Evolutionary conservation across 495 filamentous ascomycete species (phyloP).

Genomic region (Daldinia bambusicola): DNA sequence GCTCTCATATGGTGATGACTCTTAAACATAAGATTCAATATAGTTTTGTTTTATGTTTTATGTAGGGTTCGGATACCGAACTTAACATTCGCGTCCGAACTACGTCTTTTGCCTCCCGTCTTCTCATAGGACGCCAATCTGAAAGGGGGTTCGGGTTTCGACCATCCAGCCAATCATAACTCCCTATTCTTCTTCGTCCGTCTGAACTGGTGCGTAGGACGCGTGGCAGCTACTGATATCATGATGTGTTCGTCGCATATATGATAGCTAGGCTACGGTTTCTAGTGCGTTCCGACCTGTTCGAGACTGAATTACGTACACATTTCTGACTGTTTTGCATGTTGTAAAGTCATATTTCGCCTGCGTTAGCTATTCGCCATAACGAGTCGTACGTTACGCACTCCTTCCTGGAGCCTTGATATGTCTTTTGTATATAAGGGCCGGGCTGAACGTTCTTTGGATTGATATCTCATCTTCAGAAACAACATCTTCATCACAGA

Average conservation of each 20-base stretch:
- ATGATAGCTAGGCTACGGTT: conserved; percentile 26
- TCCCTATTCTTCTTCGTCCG: background rate
- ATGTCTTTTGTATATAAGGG: conserved; percentile 30
- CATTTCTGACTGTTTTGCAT: conserved; percentile 17
- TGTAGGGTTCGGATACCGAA: conserved; percentile 17
- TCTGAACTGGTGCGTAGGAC: conserved; percentile 26
- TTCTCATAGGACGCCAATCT: conserved; percentile 16
- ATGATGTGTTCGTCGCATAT: conserved; percentile 2
- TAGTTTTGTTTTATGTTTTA: background rate
- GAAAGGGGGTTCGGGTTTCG: conserved; percentile 15
- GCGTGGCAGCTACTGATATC: conserved; percentile 37
- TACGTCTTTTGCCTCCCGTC: conserved; percentile 23
- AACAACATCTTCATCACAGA: conserved; percentile 8
- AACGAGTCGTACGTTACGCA: conserved; percentile 27
- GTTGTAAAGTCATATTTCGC: conserved; percentile 29
- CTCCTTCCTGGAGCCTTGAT: conserved; percentile 24
- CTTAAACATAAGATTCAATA: conserved; percentile 16
- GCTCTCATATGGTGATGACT: conserved; percentile 9
- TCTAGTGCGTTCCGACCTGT: conserved; percentile 38
- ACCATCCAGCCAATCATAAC: conserved; percentile 29
- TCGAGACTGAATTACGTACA: conserved; percentile 36
- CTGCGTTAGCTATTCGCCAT: conserved; percentile 39
- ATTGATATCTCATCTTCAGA: conserved; percentile 9
- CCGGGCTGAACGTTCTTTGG: background rate
- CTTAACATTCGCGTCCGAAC: conserved; percentile 8